Evolutionary conservation across 2,329 filamentous ascomycete genomes (phyloP).

Genomic region (Phialocephala subalpina): DNA sequence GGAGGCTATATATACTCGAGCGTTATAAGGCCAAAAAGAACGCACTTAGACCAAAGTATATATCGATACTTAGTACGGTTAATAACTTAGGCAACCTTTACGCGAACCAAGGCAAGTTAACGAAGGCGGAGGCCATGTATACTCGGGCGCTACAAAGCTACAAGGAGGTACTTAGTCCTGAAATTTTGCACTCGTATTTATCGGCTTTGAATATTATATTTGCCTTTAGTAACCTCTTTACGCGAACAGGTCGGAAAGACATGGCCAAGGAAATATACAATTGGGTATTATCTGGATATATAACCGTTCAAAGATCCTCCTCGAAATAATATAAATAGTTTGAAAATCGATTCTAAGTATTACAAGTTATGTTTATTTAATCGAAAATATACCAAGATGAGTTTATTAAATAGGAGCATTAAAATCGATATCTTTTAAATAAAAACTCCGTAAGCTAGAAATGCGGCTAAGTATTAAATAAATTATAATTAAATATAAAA

Average conservation of each 20-base stretch:
- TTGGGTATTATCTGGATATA: conserved; percentile 24
- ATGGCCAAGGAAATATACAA: conserved; percentile 40
- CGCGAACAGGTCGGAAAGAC: conserved; percentile 36
- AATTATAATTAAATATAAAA: conserved; percentile 14
- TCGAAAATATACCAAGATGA: conserved; percentile 20
- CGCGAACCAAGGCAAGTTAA: conserved; percentile 18
- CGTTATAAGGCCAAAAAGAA: no score
- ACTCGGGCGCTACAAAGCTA: conserved; percentile 30
- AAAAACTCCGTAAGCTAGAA: conserved; percentile 10
- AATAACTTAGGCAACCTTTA: conserved; percentile 30
- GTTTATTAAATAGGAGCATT: conserved; percentile 16
- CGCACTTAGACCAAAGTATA: no score
- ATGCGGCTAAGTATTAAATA: conserved; percentile 25
- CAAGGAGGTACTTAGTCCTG: conserved; percentile 27
- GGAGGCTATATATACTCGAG: no score
- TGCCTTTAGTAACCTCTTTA: conserved; percentile 39
- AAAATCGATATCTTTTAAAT: conserved; percentile 19
- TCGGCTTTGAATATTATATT: conserved; percentile 40
- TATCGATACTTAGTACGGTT: no score
- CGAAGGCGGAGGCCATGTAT: conserved; percentile 24
- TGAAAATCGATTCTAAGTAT: conserved; percentile 18
- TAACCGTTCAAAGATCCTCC: conserved; percentile 28
- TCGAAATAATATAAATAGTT: conserved; percentile 27
- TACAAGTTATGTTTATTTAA: conserved; percentile 12
- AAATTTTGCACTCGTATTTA: conserved; percentile 39